Base-by-base conservation (phyloP, 108 stramenopile genomes). In the Conticribra guillardii region DNA sequence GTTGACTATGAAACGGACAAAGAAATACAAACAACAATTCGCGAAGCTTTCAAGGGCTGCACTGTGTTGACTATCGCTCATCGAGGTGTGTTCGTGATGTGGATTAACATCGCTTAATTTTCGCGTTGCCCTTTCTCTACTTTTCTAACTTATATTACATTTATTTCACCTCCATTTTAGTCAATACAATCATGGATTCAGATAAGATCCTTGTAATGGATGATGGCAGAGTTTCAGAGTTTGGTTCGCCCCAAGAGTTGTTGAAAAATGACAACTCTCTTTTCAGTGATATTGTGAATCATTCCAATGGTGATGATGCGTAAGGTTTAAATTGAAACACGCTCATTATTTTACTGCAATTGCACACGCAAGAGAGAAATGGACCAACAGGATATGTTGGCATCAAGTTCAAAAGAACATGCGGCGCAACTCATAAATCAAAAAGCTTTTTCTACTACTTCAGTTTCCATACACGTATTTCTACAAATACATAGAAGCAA, bases 31-130 rank as follows among this genome's bases (percentile, higher is more conserved):
- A 58, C 82, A 24, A 87, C 89, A 4, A 78, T 96, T 15, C 80
- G 88, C 1, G 73, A 78, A 66, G 83, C 76, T 11, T 95, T 96
- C 72, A 58, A 55, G 32, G 67, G 77, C 18, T 76, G 86, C 63
- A 97, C 96, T 21, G 84, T 96, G 17, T 57, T 97, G 7, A 92
- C 94, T 31, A 95, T 98, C 71, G 97, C 98, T 16, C 97, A 98
- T 60, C 71, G 99, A 46, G 37, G 37, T 41, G 11, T 41, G 37
- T 41, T 41, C 37, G 11, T 41, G 37, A 11, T 41, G 37, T 41
- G 37, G 8, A 11, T 41, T 11, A 41, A 5, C n/a, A n/a, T n/a
- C n/a, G n/a, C n/a, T n/a, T n/a, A n/a, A n/a, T n/a, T n/a, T n/a
- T n/a, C n/a, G n/a, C n/a, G n/a, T n/a, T n/a, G n/a, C n/a, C n/a